These are phyloP conservation scores for Physcomitrellopsis africana DNA, from an alignment of 225 moss, liverwort and hornwort genomes.

Conservation along the genomic window DNA sequence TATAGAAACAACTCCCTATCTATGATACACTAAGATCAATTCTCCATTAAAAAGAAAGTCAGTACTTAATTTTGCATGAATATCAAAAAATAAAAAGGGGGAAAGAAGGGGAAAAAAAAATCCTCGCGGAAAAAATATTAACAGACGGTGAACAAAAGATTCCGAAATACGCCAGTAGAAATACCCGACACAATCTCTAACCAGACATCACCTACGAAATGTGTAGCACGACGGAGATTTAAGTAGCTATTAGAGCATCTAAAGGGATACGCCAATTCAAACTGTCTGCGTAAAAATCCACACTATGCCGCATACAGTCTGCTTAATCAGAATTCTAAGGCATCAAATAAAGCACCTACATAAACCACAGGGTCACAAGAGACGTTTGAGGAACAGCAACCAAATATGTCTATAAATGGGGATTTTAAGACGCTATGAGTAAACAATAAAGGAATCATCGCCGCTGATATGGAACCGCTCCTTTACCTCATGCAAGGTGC, in stretches of 20 bases:
- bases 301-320: conserved; percentile 9
- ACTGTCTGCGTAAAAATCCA: conserved; percentile 22
- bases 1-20: too few species aligned
- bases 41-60: too few species aligned
- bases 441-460: conserved; percentile 59
- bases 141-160: conserved; percentile 6
- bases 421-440: conserved; percentile 16
- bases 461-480: conserved; percentile 59
- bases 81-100: background rate
- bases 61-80: too few species aligned
- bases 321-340: conserved; percentile 17
- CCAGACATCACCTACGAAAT: conserved; percentile 23
- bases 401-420: conserved; percentile 27
- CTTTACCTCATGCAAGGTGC: conserved; percentile 64
- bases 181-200: conserved; percentile 5
- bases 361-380: conserved; percentile 15
- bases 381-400: conserved; percentile 11
- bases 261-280: conserved; percentile 20
- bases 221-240: conserved; percentile 3
- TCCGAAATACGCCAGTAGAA: background rate
- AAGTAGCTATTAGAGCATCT: conserved; percentile 17
- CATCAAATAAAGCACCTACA: conserved; percentile 24
- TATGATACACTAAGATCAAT: too few species aligned
- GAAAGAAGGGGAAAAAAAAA: conserved; percentile 8
- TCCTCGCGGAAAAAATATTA: conserved; percentile 11